A percentile compares a stretch with the other conserved stretches of the same genome.
Evolutionary conservation across 2,329 filamentous ascomycete species (phyloP).

Genomic region (Onygena corvina): DNA sequence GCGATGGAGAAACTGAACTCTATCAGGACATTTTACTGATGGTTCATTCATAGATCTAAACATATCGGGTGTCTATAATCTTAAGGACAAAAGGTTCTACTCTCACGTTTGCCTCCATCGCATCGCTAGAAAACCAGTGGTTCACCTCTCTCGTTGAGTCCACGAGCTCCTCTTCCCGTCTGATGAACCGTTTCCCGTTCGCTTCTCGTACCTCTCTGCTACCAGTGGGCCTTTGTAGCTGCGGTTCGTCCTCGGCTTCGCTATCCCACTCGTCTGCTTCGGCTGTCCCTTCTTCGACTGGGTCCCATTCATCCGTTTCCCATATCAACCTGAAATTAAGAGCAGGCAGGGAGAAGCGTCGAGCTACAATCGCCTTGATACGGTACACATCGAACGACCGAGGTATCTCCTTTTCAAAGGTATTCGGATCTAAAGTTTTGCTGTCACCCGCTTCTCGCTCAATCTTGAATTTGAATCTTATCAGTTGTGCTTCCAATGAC

Average conservation of each 20-base stretch:
- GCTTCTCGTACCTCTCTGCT: constrained; percentile 16
- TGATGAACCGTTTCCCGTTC: constrained; percentile 51
- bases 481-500: constrained; percentile 68
- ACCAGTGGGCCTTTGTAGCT: constrained; percentile 17
- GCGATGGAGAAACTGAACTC: background rate
- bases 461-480: constrained; percentile 44
- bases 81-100: constrained; percentile 42
- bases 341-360: constrained; percentile 54
- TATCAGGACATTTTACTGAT: background rate
- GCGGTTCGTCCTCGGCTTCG: constrained; percentile 40
- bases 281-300: constrained; percentile 52
- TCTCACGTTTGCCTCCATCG: constrained; percentile 55
- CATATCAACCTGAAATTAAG: constrained; percentile 58
- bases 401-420: constrained; percentile 47
- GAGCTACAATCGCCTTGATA: constrained; percentile 65
- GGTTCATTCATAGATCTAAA: background rate
- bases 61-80: background rate
- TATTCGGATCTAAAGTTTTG: background rate
- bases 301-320: constrained; percentile 88
- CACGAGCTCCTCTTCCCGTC: constrained; percentile 65
- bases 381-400: constrained; percentile 68
- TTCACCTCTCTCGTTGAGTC: constrained; percentile 72
- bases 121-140: constrained; percentile 59
- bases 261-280: constrained; percentile 42
- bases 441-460: constrained; percentile 13